Evolutionary conservation across 306 rosid species (phyloP).

Genomic region (Quercus robur): DNA sequence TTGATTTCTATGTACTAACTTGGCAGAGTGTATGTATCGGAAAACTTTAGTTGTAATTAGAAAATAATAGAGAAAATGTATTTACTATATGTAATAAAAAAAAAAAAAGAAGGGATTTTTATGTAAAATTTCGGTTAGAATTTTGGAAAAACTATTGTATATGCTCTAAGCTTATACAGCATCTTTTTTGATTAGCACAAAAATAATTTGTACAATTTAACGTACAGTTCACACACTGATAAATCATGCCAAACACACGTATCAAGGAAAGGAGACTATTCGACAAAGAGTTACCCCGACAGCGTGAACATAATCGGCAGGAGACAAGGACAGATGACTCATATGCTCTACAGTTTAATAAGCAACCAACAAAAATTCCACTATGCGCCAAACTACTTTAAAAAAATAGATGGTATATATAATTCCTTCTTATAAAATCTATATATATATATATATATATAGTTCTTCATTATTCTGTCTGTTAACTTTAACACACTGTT

Average conservation of each 20-base stretch:
- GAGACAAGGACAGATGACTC: background rate
- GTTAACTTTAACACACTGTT: background rate
- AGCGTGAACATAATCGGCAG: background rate
- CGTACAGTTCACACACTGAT: background rate
- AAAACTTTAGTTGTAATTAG: too few relatives aligned
- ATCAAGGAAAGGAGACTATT: background rate
- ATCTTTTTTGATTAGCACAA: background rate
- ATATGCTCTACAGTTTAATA: background rate
- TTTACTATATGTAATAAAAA: too few relatives aligned
- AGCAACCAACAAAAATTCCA: background rate
- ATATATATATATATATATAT: background rate
- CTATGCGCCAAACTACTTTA: background rate
- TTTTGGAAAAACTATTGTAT: too few relatives aligned
- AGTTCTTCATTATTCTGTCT: background rate
- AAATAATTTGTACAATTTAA: background rate
- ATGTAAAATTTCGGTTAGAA: too few relatives aligned
- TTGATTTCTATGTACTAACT: too few relatives aligned
- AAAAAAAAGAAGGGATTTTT: too few relatives aligned
- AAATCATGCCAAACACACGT: background rate
- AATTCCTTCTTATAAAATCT: background rate
- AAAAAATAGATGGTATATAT: background rate
- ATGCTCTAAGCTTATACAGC: too few relatives aligned
- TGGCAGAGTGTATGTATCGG: too few relatives aligned
- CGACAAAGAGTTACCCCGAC: constrained; percentile 13
- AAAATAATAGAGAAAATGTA: background rate